Percentiles rank a stretch among this genome's conserved stretches.
phyloP scores from a whole-genome alignment of 805 yeast genomes.

The Pichia thaimueangensis region DNA sequence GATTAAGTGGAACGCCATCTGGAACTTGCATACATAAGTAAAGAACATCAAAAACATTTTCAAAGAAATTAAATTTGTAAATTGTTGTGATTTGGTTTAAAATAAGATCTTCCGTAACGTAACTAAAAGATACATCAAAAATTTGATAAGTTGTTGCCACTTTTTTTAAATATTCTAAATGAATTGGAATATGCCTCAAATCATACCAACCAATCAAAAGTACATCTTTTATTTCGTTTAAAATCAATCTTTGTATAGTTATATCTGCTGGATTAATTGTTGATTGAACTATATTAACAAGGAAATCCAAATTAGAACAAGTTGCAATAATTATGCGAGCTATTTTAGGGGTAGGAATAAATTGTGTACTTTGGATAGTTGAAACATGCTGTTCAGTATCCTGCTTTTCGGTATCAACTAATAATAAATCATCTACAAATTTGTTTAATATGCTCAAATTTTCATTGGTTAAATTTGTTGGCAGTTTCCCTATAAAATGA shows the following conservation, averaged over 20 bases:
- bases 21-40: slow-evolving; percentile 9
- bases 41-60: slow-evolving; percentile 19
- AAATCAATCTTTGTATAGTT: not conserved
- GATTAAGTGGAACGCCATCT: not conserved
- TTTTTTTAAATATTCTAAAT: slow-evolving; percentile 15
- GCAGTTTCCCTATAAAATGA: no score
- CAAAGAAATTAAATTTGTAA: slow-evolving; percentile 20
- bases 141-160: slow-evolving; percentile 7
- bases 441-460: no score
- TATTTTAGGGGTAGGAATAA: not conserved
- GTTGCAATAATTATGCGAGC: slow-evolving; percentile 10
- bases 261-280: slow-evolving; percentile 8
- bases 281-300: not conserved
- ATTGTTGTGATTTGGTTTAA: not conserved
- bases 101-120: slow-evolving; percentile 11
- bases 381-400: no score
- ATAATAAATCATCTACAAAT: no score
- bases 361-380: no score
- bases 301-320: not conserved
- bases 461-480: no score
- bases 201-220: slow-evolving; percentile 29
- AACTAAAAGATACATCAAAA: slow-evolving; percentile 9
- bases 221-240: slow-evolving; percentile 1
- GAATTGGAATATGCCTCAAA: slow-evolving; percentile 17
- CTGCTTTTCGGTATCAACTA: no score